Evolutionary conservation across 495 filamentous ascomycete genomes (phyloP), one percentile per base, ranked within the genome.

Genomic region (Podospora australis): DNA sequence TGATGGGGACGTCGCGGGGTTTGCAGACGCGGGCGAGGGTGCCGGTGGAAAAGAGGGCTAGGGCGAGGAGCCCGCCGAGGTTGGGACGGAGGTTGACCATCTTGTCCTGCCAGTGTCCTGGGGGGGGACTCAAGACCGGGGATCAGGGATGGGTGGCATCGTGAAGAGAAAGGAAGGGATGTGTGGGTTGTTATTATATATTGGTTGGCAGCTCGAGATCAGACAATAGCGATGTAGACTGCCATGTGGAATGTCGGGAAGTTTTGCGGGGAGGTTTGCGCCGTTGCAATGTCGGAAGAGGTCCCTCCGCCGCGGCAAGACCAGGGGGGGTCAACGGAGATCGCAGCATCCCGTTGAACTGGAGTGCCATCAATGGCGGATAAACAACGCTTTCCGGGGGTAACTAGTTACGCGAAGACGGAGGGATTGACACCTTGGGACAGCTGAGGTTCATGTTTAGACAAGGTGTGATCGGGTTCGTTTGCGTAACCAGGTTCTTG

Each of bases 1-100:
- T 58, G 39, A 28, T 46, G 39, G 50, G 32, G 6, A 40, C 50
- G 23, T 43, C 40, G n/a, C 40, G 40, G 17, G 40, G 40, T 23
- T 43, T 43, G 40, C 40, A 43, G 7, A 23, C 22, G 22, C 28
- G 25, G 21, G 40, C 20, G 17, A 24, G 11, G 17, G 23, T 23
- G 39, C 39, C 20, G 23, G 13, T 43, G 40, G n/a, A 14, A 16
- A 10, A 10, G 11, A 43, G 22, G 40, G 40, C 22, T 13, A 43
- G 40, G 22, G 40, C 40, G n/a, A 24, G 28, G 40, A 43, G 40
- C 40, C 40, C 40, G n/a, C n/a, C n/a, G 4, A 43, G 21, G n/a
- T 43, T 23, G 40, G 28, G n/a, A n/a, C n/a, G 21, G 40, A 43
- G 40, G 3, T 23, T 25, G 40, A 43, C 40, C 40, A 43, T 43